Base-by-base conservation (phyloP, 495 filamentous ascomycete genomes). In the Annulohypoxylon bovei region DNA sequence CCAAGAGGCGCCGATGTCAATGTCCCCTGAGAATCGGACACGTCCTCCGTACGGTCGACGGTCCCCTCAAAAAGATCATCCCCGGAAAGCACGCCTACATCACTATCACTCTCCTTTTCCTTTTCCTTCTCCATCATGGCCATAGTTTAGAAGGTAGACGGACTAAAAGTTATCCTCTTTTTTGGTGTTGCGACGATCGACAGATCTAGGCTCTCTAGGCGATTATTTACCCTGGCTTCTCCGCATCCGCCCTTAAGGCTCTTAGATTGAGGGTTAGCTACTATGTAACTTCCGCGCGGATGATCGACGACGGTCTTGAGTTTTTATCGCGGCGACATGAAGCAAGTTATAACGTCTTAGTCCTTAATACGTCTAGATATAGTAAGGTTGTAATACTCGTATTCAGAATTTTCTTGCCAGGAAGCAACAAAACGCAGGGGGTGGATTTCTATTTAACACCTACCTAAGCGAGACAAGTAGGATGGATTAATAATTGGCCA, bases 91-190 rank as follows among this genome's bases (percentile, higher is more conserved):
- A 27, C 39, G 7, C 32, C 55, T 8, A 28, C 28, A 35, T 57
- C 53, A 12, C 52, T 72, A 30, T 68, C 59, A 9, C 30, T 59
- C 33, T 63, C 69, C 40, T 59, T 63, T 33, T 64, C 47, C 33
- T 67, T 71, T 25, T 62, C 63, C 39, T 39, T 67, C 23, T 61
- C 35, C 20, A 35, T 27, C 27, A 50, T 55, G 25, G 3, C 14
- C 25, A 23, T 37, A 8, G 7, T 39, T 12, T 39, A 7, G 16
- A 12, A 14, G 9, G 18, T 1, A 9, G 12, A 23, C 3, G 20
- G 11, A 18, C 33, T 56, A 27, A 56, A 18, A 14, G 8, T 56
- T 27, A 23, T 9, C 12, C 33, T 9, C 8, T 33, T 54, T 49
- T 53, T 16, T 4, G n/a, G 11, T 16, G 22, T n/a, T 39, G 16